Conservation (phyloP, 257 asterid species). For the Linderniella brevidens region DNA sequence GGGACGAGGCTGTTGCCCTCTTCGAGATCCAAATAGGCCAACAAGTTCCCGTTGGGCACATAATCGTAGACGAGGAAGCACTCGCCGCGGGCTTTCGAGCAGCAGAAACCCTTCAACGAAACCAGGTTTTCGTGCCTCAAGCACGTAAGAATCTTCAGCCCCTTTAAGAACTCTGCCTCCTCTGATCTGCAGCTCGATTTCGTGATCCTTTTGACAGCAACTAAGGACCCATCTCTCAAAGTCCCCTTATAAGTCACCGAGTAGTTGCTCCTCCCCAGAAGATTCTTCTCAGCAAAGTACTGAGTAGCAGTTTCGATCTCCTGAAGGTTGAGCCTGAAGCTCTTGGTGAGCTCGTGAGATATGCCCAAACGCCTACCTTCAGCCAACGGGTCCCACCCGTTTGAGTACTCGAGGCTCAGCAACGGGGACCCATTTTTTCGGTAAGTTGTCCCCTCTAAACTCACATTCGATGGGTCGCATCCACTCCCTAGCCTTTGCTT, state of each 20-base stretch:
- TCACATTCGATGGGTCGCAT: slow-evolving; percentile 25
- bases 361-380: slow-evolving; percentile 65
- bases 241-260: slow-evolving; percentile 55
- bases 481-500: slow-evolving; percentile 39
- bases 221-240: slow-evolving; percentile 61
- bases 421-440: slow-evolving; percentile 79
- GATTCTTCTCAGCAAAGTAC: slow-evolving; percentile 62
- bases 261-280: slow-evolving; percentile 57
- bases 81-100: slow-evolving; percentile 69
- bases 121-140: slow-evolving; percentile 71
- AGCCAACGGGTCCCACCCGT: slow-evolving; percentile 86
- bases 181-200: slow-evolving; percentile 82
- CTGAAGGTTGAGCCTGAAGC: slow-evolving; percentile 54
- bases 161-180: slow-evolving; percentile 77
- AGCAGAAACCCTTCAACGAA: slow-evolving; percentile 73
- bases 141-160: slow-evolving; percentile 37
- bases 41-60: slow-evolving; percentile 52
- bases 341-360: slow-evolving; percentile 49
- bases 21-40: slow-evolving; percentile 36
- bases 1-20: slow-evolving; percentile 47
- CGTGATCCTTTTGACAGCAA: slow-evolving; percentile 58
- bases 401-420: slow-evolving; percentile 73
- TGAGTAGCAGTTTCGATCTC: slow-evolving; percentile 80
- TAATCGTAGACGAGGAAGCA: slow-evolving; percentile 77
- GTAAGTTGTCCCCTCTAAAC: slow-evolving; percentile 16